Evolutionary conservation across 495 filamentous ascomycete species (phyloP).

Genomic region (Parachaetomium inaequale): DNA sequence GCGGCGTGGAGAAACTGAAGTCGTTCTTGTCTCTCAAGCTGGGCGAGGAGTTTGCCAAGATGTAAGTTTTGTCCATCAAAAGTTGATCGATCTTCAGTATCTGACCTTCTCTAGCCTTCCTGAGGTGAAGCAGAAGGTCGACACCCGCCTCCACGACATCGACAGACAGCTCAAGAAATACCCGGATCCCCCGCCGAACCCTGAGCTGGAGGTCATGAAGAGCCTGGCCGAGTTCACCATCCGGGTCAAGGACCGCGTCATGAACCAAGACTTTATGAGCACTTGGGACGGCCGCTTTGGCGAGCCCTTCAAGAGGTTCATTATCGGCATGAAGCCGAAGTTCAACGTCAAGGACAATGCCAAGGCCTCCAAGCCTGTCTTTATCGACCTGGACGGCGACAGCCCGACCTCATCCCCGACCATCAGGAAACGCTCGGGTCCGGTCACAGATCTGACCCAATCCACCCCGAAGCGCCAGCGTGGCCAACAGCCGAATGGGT

Average conservation of each 20-base stretch:
- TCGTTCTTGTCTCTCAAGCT: constrained; percentile 52
- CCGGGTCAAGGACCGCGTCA: constrained; percentile 37
- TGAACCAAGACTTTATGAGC: constrained; percentile 30
- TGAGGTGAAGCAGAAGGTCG: constrained; percentile 54
- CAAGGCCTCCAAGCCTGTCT: background rate
- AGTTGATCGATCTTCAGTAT: background rate
- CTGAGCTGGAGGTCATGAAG: constrained; percentile 46
- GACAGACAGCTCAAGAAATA: constrained; percentile 46
- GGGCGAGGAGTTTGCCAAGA: constrained; percentile 53
- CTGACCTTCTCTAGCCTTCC: constrained; percentile 48
- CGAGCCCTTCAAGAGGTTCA: constrained; percentile 34
- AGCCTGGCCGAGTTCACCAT: constrained; percentile 41
- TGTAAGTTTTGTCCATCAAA: constrained; percentile 31
- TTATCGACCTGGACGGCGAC: constrained; percentile 30
- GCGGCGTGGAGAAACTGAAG: constrained; percentile 57
- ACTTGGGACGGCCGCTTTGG: constrained; percentile 29
- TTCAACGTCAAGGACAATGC: constrained; percentile 35
- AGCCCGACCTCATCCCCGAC: constrained; percentile 27
- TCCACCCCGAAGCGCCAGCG: constrained; percentile 24
- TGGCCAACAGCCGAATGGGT: constrained; percentile 1
- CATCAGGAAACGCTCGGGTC: constrained; percentile 12
- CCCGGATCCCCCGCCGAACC: constrained; percentile 54
- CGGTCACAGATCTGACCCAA: background rate
- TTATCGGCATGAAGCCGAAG: constrained; percentile 43
- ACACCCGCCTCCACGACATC: constrained; percentile 46